Evolutionary conservation across 2,329 filamentous ascomycete genomes (phyloP).

Genomic region (Escovopsis weberi): DNA sequence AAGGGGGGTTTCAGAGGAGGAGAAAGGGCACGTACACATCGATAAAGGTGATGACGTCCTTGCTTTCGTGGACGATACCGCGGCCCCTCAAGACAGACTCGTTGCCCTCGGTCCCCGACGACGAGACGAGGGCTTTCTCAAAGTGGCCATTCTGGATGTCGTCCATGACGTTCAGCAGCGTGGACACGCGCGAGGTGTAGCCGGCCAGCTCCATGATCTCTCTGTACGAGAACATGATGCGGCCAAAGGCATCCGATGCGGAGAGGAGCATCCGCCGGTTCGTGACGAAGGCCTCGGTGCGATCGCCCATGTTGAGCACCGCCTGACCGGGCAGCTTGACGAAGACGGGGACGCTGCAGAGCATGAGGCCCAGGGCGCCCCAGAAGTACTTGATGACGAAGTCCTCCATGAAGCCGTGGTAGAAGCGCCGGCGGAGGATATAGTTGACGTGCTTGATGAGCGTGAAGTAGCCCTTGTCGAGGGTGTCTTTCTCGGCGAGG

Average conservation of each 20-base stretch:
- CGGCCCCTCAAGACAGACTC: conserved; percentile 69
- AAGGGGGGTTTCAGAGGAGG: no score
- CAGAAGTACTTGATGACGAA: conserved; percentile 99
- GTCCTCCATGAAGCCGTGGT: conserved; percentile 99
- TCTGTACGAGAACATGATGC: conserved; percentile 95
- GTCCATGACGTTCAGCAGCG: conserved; percentile 83
- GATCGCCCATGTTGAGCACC: conserved; percentile 52
- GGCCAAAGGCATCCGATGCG: conserved; percentile 87
- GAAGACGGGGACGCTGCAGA: conserved; percentile 93
- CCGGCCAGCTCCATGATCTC: conserved; percentile 93
- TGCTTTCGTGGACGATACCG: conserved; percentile 67
- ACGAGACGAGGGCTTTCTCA: conserved; percentile 91
- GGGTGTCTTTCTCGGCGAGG: conserved; percentile 83
- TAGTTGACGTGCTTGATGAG: conserved; percentile 98
- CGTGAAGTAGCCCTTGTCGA: conserved; percentile 98
- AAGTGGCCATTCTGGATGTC: conserved; percentile 84
- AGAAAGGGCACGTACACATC: conserved; percentile 44
- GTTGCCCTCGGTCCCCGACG: conserved; percentile 68
- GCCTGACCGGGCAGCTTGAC: conserved; percentile 71
- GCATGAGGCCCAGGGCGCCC: conserved; percentile 79
- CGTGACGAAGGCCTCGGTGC: conserved; percentile 72
- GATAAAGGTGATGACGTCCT: conserved; percentile 62
- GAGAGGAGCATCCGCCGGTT: conserved; percentile 85
- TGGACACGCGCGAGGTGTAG: conserved; percentile 84
- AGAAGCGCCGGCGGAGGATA: conserved; percentile 77